Conservation (phyloP, 768 basidiomycete species). For the Boletus insuetus region DNA sequence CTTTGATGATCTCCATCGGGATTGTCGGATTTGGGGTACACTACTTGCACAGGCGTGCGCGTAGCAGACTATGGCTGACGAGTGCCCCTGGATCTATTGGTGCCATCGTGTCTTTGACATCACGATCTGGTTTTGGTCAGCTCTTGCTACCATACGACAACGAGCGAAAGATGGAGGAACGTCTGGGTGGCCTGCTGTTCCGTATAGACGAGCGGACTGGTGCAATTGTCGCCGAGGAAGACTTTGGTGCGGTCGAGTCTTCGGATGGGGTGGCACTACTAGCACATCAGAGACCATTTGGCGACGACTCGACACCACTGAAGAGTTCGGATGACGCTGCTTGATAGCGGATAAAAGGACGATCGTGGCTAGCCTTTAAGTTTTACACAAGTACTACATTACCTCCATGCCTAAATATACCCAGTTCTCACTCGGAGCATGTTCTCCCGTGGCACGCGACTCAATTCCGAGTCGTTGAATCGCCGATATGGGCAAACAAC, state of each 20-base stretch:
- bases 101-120: conserved; percentile 51
- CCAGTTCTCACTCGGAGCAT: not conserved
- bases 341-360: not conserved
- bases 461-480: not conserved
- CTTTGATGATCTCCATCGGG: conserved; percentile 48
- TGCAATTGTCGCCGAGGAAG: conserved; percentile 58
- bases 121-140: conserved; percentile 61
- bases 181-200: conserved; percentile 52
- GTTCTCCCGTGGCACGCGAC: not conserved
- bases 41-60: conserved; percentile 42
- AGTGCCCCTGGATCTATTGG: conserved; percentile 62
- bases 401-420: not conserved
- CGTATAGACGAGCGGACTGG: conserved; percentile 56
- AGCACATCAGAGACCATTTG: conserved; percentile 4
- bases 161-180: conserved; percentile 41
- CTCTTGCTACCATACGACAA: conserved; percentile 60
- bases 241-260: conserved; percentile 6
- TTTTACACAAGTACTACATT: not conserved
- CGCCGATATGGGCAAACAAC: conserved; percentile 16
- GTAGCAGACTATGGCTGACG: conserved; percentile 49
- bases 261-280: conserved; percentile 19
- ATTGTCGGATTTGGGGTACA: conserved; percentile 48
- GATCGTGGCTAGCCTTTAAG: not conserved
- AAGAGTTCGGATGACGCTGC: not conserved
- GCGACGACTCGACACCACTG: not conserved